Evolutionary conservation across 192 early-diverging fungal genomes (phyloP).

Genomic region (Cetraspora pellucida): DNA sequence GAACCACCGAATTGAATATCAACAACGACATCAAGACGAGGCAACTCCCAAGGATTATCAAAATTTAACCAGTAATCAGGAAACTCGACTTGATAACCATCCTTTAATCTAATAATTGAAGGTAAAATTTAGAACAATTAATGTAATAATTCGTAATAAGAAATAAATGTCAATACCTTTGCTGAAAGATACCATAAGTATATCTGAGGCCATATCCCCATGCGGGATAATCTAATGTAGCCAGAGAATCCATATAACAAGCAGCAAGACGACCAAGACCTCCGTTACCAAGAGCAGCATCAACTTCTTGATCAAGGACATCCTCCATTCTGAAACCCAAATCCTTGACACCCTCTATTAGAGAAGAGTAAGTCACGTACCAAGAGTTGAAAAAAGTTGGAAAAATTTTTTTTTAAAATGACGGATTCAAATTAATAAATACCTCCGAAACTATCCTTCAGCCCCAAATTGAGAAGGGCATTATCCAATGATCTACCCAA

Average conservation of each 20-base stretch:
- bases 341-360: slow-evolving; percentile 58
- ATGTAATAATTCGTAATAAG: background rate
- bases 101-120: slow-evolving; percentile 62
- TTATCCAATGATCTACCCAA: slow-evolving; percentile 97
- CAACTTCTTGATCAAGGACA: slow-evolving; percentile 88
- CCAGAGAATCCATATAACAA: slow-evolving; percentile 97
- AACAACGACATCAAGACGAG: slow-evolving; percentile 88
- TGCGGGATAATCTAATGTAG: slow-evolving; percentile 89
- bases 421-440: slow-evolving; percentile 40
- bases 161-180: slow-evolving; percentile 51
- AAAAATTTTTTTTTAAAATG: background rate
- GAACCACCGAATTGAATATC: slow-evolving; percentile 90
- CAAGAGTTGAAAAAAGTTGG: too few relatives aligned
- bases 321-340: slow-evolving; percentile 95
- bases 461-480: slow-evolving; percentile 83
- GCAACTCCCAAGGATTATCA: slow-evolving; percentile 97
- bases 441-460: slow-evolving; percentile 78
- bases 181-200: slow-evolving; percentile 99
- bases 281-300: slow-evolving; percentile 97
- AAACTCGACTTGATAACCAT: slow-evolving; percentile 92
- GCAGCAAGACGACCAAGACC: slow-evolving; percentile 96
- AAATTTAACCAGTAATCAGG: slow-evolving; percentile 98
- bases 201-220: slow-evolving; percentile 99
- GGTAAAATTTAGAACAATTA: background rate
- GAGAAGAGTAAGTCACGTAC: background rate